Percentiles rank a stretch among this genome's conserved stretches.
phyloP scores from a whole-genome alignment of 2,329 filamentous ascomycete genomes.

The Aspergillus oerlinghausenensis region DNA sequence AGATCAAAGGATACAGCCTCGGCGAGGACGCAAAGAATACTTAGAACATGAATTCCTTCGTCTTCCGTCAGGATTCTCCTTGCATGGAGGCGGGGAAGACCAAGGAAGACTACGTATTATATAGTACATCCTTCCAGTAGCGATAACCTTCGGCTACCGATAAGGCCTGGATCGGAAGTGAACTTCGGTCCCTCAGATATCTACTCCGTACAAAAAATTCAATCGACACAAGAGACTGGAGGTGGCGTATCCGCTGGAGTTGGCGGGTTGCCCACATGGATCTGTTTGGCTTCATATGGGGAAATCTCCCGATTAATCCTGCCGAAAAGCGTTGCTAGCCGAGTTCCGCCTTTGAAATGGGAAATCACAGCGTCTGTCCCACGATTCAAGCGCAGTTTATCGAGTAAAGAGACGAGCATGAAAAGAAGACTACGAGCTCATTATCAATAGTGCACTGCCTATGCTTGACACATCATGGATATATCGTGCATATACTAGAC shows the following conservation, averaged over 20 bases:
- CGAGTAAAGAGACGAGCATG: background rate
- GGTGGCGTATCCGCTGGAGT: conserved; percentile 9
- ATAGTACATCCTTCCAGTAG: conserved; percentile 6
- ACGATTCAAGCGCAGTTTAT: background rate
- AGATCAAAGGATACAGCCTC: background rate
- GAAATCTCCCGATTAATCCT: conserved; percentile 20
- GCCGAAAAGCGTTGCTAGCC: conserved; percentile 18
- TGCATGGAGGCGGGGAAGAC: background rate
- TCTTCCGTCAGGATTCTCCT: background rate
- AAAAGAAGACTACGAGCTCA: background rate
- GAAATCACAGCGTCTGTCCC: background rate
- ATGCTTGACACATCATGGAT: background rate
- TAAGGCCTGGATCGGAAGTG: conserved; percentile 14
- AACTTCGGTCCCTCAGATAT: conserved; percentile 11
- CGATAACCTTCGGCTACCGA: conserved; percentile 9
- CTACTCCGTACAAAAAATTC: background rate
- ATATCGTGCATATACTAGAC: background rate
- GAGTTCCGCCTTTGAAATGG: conserved; percentile 21
- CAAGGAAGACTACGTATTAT: background rate
- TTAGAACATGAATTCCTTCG: background rate
- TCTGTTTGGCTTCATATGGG: conserved; percentile 11
- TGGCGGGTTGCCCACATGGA: background rate
- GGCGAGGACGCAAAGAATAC: background rate
- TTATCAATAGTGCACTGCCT: background rate
- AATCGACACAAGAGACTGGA: conserved; percentile 7